Evolutionary conservation across 768 basidiomycete species (phyloP).

Genomic region (Hygrophoropsis aurantiaca): DNA sequence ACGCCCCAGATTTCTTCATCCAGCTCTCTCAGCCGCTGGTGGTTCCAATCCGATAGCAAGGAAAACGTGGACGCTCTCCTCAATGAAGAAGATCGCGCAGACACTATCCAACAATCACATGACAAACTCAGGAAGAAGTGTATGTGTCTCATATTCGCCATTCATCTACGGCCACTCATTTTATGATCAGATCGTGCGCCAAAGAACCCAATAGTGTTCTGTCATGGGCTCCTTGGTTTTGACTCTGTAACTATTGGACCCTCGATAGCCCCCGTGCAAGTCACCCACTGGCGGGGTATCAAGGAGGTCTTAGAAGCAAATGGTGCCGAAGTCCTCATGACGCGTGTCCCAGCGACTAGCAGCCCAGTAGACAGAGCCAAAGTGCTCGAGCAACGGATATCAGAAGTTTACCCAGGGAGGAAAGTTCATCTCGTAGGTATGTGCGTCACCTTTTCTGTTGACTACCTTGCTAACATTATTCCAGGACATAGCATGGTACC

Average conservation of each 20-base stretch:
- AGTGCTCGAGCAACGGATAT: conserved; percentile 83
- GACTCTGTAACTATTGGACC: conserved; percentile 81
- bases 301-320: conserved; percentile 88
- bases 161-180: conserved; percentile 1
- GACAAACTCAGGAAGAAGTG: conserved; percentile 57
- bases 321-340: conserved; percentile 88
- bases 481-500: conserved; percentile 79
- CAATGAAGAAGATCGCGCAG: conserved; percentile 52
- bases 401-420: conserved; percentile 75
- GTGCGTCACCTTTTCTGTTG: conserved; percentile 13
- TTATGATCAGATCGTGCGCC: conserved; percentile 66
- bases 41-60: conserved; percentile 52
- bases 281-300: conserved; percentile 96
- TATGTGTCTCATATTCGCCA: conserved; percentile 32
- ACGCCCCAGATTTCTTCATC: conserved; percentile 26
- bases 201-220: conserved; percentile 87
- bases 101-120: conserved; percentile 47
- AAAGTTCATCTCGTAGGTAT: conserved; percentile 84
- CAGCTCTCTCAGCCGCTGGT: conserved; percentile 40
- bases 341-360: conserved; percentile 90
- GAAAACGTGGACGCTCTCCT: conserved; percentile 44
- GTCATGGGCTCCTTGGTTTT: conserved; percentile 91
- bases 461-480: conserved; percentile 1
- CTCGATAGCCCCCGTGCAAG: conserved; percentile 76
- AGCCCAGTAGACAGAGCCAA: conserved; percentile 86